A percentile compares a stretch with the other conserved stretches of the same genome.
phyloP scores from a whole-genome alignment of 2,329 filamentous ascomycete species.

The Alternaria triticina region DNA sequence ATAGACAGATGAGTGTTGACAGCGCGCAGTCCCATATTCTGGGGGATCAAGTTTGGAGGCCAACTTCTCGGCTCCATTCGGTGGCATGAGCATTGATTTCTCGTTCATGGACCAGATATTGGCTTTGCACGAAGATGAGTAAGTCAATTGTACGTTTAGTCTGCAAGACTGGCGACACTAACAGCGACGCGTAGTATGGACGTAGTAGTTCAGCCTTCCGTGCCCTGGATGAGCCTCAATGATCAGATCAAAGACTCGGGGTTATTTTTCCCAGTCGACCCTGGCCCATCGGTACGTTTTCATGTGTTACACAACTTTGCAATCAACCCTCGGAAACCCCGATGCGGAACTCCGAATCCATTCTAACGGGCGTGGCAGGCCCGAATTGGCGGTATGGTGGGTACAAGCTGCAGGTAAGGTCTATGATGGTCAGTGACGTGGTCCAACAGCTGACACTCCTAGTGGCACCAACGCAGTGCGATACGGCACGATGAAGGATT shows the following conservation, averaged over 20 bases:
- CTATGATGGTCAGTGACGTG: neutral
- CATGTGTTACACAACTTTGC: neutral
- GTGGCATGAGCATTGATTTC: conserved; percentile 90
- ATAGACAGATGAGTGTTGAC: neutral
- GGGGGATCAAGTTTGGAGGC: conserved; percentile 87
- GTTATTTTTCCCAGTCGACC: conserved; percentile 90
- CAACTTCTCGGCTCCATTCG: conserved; percentile 86
- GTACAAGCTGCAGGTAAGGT: conserved; percentile 66
- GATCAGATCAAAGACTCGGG: conserved; percentile 73
- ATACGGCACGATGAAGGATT: conserved; percentile 88
- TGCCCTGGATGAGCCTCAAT: conserved; percentile 92
- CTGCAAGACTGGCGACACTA: conserved; percentile 13
- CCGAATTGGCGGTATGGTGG: conserved; percentile 83
- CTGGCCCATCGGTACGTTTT: conserved; percentile 64
- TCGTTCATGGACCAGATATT: conserved; percentile 84
- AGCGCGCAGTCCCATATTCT: conserved; percentile 71
- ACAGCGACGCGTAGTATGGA: conserved; percentile 67
- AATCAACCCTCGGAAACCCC: conserved; percentile 15
- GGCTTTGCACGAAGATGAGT: conserved; percentile 78
- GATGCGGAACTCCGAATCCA: conserved; percentile 19
- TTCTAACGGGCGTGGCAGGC: conserved; percentile 53
- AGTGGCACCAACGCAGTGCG: conserved; percentile 80
- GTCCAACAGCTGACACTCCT: conserved; percentile 19
- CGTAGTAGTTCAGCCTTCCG: conserved; percentile 86
- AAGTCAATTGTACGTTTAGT: conserved; percentile 21